Evolutionary conservation across 2,329 filamentous ascomycete genomes (phyloP).

Genomic region (Tolypocladium pustulatum): DNA sequence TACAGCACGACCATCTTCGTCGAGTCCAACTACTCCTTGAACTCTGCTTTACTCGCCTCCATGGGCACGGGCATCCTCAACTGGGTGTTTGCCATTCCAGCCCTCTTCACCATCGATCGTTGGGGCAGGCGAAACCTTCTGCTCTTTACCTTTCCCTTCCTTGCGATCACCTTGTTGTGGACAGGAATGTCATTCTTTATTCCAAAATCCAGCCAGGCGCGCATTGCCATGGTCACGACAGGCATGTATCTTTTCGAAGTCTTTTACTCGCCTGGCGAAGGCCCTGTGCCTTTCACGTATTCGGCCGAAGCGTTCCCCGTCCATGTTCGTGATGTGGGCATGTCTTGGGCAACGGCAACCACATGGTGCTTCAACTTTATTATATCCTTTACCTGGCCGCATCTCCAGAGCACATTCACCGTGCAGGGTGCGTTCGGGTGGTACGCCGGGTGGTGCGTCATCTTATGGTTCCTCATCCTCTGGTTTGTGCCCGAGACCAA

Average conservation of each 20-base stretch:
- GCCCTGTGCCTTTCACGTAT: slow-evolving; percentile 26
- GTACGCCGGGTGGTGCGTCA: slow-evolving; percentile 35
- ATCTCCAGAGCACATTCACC: slow-evolving; percentile 20
- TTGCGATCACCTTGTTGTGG: background rate
- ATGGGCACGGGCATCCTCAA: slow-evolving; percentile 19
- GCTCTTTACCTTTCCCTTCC: slow-evolving; percentile 20
- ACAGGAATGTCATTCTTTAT: slow-evolving; percentile 11
- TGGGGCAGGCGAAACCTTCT: slow-evolving; percentile 12
- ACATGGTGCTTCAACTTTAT: slow-evolving; percentile 18
- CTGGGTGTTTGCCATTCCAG: slow-evolving; percentile 17
- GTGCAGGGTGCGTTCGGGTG: slow-evolving; percentile 25
- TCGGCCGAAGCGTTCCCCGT: slow-evolving; percentile 27
- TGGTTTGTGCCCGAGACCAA: slow-evolving; percentile 40
- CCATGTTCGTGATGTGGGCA: slow-evolving; percentile 26
- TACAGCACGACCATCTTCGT: slow-evolving; percentile 36
- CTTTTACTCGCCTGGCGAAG: slow-evolving; percentile 22
- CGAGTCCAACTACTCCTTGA: slow-evolving; percentile 24
- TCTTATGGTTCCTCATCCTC: slow-evolving; percentile 36
- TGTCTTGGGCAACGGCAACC: slow-evolving; percentile 26
- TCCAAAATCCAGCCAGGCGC: slow-evolving; percentile 6
- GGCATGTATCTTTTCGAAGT: slow-evolving; percentile 27
- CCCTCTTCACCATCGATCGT: slow-evolving; percentile 20
- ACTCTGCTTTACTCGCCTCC: slow-evolving; percentile 19
- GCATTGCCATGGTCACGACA: slow-evolving; percentile 20
- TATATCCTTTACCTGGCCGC: slow-evolving; percentile 18